phyloP scores from a whole-genome alignment of 768 basidiomycete genomes.

The Mycena epipterygia region DNA sequence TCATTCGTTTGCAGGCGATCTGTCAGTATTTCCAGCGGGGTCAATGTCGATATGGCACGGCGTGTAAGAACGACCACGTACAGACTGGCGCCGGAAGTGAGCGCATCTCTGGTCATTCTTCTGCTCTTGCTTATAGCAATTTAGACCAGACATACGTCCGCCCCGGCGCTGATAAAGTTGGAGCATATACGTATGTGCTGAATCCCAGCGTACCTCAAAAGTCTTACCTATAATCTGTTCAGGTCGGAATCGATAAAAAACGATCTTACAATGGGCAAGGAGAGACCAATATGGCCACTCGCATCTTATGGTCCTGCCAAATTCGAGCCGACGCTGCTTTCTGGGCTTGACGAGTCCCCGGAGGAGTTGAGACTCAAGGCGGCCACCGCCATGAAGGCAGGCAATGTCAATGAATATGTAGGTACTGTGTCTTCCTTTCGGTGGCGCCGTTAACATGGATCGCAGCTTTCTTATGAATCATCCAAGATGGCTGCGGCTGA shows the following conservation, averaged over 20 bases:
- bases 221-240: not conserved
- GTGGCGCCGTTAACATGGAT: not conserved
- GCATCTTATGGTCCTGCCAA: conserved; percentile 86
- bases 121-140: not conserved
- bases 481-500: conserved; percentile 68
- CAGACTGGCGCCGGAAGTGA: conserved; percentile 13
- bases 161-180: conserved; percentile 31
- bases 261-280: conserved; percentile 71
- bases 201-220: not conserved
- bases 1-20: conserved; percentile 7
- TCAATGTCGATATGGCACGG: conserved; percentile 21
- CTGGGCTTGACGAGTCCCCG: conserved; percentile 77
- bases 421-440: conserved; percentile 41
- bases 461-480: conserved; percentile 70
- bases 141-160: conserved; percentile 34
- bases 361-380: conserved; percentile 86
- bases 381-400: conserved; percentile 64
- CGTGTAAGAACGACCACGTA: conserved; percentile 33
- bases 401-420: conserved; percentile 78
- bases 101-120: not conserved
- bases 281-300: conserved; percentile 85
- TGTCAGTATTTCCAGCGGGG: conserved; percentile 32
- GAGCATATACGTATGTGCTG: conserved; percentile 29
- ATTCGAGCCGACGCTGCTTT: conserved; percentile 74
- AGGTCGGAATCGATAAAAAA: conserved; percentile 74